These are phyloP conservation scores for Lipomyces starkeyi DNA, from an alignment of 805 yeast species.

Conservation along the genomic window DNA sequence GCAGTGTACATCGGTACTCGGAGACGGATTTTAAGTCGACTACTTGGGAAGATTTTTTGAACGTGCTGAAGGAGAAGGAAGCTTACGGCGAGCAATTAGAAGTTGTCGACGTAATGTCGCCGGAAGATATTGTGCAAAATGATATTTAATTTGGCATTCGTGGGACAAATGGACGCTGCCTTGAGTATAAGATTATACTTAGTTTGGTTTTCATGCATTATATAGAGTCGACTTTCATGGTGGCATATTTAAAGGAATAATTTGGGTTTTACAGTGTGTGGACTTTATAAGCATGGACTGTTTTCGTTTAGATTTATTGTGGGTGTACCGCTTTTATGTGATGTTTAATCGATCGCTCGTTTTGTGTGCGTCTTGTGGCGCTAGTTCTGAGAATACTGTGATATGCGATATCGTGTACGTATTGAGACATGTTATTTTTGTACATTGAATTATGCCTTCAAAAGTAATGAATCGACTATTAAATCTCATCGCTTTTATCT, in stretches of 20 bases:
- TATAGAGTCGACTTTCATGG: neutral
- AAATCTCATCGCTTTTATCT: neutral
- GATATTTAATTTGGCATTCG: slow-evolving; percentile 4
- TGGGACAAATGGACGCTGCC: neutral
- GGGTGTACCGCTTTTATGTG: neutral
- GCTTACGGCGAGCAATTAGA: slow-evolving; percentile 19
- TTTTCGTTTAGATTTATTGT: neutral
- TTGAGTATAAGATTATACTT: neutral
- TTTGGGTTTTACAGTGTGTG: neutral
- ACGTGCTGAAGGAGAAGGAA: slow-evolving; percentile 28
- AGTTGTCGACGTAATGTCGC: slow-evolving; percentile 9
- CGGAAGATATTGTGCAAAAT: slow-evolving; percentile 18
- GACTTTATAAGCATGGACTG: neutral
- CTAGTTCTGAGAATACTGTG: neutral
- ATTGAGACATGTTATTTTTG: neutral
- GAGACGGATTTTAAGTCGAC: slow-evolving; percentile 37
- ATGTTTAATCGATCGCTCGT: neutral
- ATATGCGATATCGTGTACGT: neutral
- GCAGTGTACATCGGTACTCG: slow-evolving; percentile 24
- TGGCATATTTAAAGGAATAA: neutral
- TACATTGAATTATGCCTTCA: neutral
- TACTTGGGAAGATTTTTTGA: slow-evolving; percentile 35
- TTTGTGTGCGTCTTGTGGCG: neutral
- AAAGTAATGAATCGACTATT: neutral
- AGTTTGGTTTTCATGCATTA: neutral